phyloP scores from a whole-genome alignment of 805 yeast species.

The Barnettozyma botsteinii region DNA sequence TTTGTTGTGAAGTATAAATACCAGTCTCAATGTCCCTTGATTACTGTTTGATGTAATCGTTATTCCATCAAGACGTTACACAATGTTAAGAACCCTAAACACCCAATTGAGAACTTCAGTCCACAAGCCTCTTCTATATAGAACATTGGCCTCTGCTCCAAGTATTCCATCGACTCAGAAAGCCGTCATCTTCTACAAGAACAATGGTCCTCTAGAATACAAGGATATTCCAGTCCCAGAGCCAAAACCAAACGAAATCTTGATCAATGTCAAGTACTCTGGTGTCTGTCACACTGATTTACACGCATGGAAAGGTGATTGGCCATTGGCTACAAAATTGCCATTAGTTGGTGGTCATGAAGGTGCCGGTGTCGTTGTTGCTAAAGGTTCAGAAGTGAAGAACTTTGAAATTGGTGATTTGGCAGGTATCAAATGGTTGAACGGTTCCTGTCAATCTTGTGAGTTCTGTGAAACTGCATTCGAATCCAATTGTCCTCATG shows the following conservation, averaged over 20 bases:
- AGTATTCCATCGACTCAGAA: slow-evolving; percentile 45
- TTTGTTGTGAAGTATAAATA: neutral
- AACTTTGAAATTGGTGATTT: slow-evolving; percentile 54
- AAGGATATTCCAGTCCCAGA: slow-evolving; percentile 50
- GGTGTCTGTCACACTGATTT: slow-evolving; percentile 65
- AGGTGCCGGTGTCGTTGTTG: slow-evolving; percentile 64
- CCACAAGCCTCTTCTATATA: neutral
- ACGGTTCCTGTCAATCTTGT: slow-evolving; percentile 56
- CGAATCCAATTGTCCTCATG: slow-evolving; percentile 63
- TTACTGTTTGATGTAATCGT: too few relatives aligned
- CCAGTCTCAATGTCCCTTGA: neutral
- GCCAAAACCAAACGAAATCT: slow-evolving; percentile 52
- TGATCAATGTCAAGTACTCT: slow-evolving; percentile 54
- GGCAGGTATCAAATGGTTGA: slow-evolving; percentile 62
- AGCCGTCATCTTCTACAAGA: slow-evolving; percentile 45
- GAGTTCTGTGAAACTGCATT: slow-evolving; percentile 48
- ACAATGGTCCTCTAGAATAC: slow-evolving; percentile 43
- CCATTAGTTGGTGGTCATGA: slow-evolving; percentile 66
- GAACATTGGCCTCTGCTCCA: slow-evolving; percentile 2
- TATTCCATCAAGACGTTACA: neutral
- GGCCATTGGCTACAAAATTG: slow-evolving; percentile 53
- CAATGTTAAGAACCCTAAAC: slow-evolving; percentile 4
- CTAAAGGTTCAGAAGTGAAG: slow-evolving; percentile 47
- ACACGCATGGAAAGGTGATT: slow-evolving; percentile 66
- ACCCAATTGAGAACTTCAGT: neutral